phyloP scores from a whole-genome alignment of 2,329 filamentous ascomycete species.

The Penicillium sp. region DNA sequence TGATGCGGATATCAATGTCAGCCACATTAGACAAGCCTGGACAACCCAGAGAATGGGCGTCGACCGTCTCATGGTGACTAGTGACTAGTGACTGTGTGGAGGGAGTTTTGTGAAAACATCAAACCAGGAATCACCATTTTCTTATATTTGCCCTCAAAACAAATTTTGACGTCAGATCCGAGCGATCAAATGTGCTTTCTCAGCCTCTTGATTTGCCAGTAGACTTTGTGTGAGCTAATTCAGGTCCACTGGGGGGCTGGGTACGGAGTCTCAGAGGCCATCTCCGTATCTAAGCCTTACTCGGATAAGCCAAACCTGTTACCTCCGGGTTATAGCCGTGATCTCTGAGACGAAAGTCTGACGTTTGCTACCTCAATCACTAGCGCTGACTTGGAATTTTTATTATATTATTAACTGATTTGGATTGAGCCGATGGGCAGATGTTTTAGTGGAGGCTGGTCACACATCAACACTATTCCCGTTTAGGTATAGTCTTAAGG shows the following conservation, averaged over 20 bases:
- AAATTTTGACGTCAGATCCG: conserved; percentile 1
- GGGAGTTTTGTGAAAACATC: background rate
- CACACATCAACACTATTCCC: background rate
- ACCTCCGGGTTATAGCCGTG: background rate
- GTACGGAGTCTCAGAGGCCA: conserved; percentile 2
- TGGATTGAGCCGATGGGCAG: background rate
- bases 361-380: background rate
- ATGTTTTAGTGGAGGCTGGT: background rate
- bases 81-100: background rate
- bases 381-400: background rate
- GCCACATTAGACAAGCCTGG: conserved; percentile 7
- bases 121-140: background rate
- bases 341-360: background rate
- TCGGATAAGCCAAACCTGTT: background rate
- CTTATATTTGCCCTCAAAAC: background rate
- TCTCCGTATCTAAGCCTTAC: background rate
- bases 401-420: background rate
- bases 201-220: background rate
- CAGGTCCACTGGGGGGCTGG: background rate
- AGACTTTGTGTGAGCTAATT: background rate
- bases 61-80: conserved; percentile 5
- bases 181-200: background rate
- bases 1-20: background rate
- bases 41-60: conserved; percentile 5
- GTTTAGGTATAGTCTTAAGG: background rate